These are phyloP conservation scores for Aphanocladium album DNA, from an alignment of 2,329 filamentous ascomycete species.

Conservation along the genomic window DNA sequence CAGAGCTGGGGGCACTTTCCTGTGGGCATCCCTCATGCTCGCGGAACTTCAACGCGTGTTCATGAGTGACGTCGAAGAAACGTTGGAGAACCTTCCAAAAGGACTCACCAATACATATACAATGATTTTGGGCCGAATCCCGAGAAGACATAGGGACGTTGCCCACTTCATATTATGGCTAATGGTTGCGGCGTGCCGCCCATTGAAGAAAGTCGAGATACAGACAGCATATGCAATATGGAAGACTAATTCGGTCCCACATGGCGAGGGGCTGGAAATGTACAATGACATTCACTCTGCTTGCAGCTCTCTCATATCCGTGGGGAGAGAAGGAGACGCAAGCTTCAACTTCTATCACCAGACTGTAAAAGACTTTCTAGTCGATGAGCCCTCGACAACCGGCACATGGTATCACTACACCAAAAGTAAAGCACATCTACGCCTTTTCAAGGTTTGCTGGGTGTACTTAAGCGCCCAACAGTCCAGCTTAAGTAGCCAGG, in stretches of 20 bases:
- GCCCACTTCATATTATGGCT: slow-evolving; percentile 9
- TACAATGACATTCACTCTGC: slow-evolving; percentile 11
- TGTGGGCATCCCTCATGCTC: too few relatives aligned
- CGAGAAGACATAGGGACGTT: background rate
- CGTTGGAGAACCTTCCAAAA: slow-evolving; percentile 6
- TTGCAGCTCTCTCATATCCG: slow-evolving; percentile 7
- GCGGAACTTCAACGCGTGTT: background rate
- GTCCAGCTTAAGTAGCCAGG: too few relatives aligned
- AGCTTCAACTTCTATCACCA: slow-evolving; percentile 15
- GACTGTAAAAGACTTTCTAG: slow-evolving; percentile 14
- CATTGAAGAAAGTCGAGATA: slow-evolving; percentile 9
- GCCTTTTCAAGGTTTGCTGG: slow-evolving; percentile 13
- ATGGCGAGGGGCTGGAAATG: slow-evolving; percentile 1
- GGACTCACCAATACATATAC: slow-evolving; percentile 12
- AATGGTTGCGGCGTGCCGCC: slow-evolving; percentile 8
- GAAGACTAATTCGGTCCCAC: background rate
- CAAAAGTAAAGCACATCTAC: slow-evolving; percentile 1
- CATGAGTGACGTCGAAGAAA: background rate
- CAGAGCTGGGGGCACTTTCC: too few relatives aligned
- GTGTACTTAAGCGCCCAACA: slow-evolving; percentile 5
- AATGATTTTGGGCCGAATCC: slow-evolving; percentile 6
- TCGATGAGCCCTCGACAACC: background rate
- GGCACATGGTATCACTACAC: slow-evolving; percentile 7
- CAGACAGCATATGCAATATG: slow-evolving; percentile 6
- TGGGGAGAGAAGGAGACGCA: background rate